Conservation (phyloP, 2,329 filamentous ascomycete species). For the Beauveria varroae region DNA sequence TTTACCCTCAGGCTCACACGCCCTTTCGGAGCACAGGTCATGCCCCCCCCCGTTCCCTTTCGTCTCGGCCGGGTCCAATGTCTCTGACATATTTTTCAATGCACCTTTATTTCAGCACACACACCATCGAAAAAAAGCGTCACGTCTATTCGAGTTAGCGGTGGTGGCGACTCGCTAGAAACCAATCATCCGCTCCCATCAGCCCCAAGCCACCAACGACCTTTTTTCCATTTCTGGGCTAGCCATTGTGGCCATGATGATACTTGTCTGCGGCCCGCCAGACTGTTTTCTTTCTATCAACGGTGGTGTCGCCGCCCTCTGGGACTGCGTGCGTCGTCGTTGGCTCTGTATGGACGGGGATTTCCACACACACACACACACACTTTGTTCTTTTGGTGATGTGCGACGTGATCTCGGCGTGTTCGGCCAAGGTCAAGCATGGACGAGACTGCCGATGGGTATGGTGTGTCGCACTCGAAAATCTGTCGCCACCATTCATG, state of each 20-base stretch:
- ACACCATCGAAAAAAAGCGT: too few relatives aligned
- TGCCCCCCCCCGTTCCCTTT: too few relatives aligned
- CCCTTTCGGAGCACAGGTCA: too few relatives aligned
- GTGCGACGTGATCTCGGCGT: not conserved
- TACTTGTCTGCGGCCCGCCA: not conserved
- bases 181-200: not conserved
- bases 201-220: slow-evolving; percentile 7
- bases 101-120: not conserved
- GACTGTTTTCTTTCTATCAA: not conserved
- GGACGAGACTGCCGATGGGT: not conserved
- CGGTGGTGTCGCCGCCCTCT: too few relatives aligned
- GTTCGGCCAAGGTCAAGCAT: not conserved
- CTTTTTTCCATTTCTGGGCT: not conserved
- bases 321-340: too few relatives aligned
- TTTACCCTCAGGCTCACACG: too few relatives aligned
- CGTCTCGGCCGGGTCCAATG: too few relatives aligned
- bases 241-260: not conserved
- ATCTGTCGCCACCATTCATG: too few relatives aligned
- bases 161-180: too few relatives aligned
- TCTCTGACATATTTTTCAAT: too few relatives aligned
- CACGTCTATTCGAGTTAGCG: too few relatives aligned
- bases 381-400: not conserved
- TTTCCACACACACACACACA: not conserved
- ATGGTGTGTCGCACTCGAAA: not conserved
- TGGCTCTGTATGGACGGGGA: too few relatives aligned